phyloP scores from a whole-genome alignment of 2,329 filamentous ascomycete species.

The Piedraia hortae region DNA sequence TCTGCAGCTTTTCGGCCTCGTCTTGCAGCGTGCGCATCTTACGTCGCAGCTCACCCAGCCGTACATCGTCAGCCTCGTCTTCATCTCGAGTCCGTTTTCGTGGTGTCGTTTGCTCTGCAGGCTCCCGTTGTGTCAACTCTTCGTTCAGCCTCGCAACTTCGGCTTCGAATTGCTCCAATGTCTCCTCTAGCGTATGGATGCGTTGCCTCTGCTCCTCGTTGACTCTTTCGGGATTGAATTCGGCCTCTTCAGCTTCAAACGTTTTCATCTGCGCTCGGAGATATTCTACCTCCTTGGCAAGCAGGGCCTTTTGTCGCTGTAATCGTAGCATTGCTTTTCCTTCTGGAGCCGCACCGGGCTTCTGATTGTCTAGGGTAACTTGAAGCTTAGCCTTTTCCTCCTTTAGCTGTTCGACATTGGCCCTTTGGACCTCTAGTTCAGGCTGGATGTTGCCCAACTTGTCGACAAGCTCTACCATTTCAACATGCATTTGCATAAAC shows the following conservation, averaged over 20 bases:
- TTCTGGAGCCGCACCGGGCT: slow-evolving; percentile 23
- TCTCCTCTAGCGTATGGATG: slow-evolving; percentile 54
- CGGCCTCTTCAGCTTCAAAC: slow-evolving; percentile 61
- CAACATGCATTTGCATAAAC: slow-evolving; percentile 55
- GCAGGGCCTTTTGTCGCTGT: slow-evolving; percentile 62
- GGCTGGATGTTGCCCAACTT: slow-evolving; percentile 53
- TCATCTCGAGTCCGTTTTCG: slow-evolving; percentile 14
- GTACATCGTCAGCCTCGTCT: slow-evolving; percentile 32
- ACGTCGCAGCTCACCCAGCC: slow-evolving; percentile 55
- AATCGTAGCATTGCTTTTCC: slow-evolving; percentile 43
- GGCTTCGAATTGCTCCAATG: slow-evolving; percentile 61
- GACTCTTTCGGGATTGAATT: slow-evolving; percentile 53
- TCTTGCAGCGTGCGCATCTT: slow-evolving; percentile 73
- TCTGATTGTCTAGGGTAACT: slow-evolving; percentile 3
- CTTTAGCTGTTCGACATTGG: slow-evolving; percentile 43
- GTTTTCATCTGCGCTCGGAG: slow-evolving; percentile 75
- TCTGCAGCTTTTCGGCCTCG: slow-evolving; percentile 41
- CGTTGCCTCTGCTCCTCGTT: slow-evolving; percentile 49
- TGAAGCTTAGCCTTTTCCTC: slow-evolving; percentile 36
- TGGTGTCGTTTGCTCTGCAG: slow-evolving; percentile 31
- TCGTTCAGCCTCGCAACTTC: slow-evolving; percentile 50
- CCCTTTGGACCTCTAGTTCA: slow-evolving; percentile 50
- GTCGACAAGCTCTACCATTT: slow-evolving; percentile 53
- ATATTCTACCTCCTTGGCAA: slow-evolving; percentile 81
- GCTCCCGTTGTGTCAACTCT: slow-evolving; percentile 45